Evolutionary conservation across 306 rosid genomes (phyloP).

Genomic region (Casuarina glauca): DNA sequence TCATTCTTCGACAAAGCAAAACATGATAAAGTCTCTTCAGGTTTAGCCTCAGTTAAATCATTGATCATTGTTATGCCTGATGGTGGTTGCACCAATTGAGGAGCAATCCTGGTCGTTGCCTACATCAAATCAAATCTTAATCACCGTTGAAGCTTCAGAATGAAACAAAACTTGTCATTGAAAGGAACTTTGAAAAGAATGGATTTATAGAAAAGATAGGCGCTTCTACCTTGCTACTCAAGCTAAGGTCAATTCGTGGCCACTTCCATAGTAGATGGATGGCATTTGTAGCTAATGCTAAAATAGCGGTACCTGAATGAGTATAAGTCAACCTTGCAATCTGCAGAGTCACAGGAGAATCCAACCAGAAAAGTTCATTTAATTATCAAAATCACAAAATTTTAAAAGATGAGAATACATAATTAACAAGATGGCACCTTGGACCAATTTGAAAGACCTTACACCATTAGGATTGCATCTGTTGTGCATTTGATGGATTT

Average conservation of each 20-base stretch:
- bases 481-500: too few relatives aligned
- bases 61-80: slow-evolving; percentile 65
- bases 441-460: not conserved
- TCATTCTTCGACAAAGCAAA: slow-evolving; percentile 68
- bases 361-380: slow-evolving; percentile 12
- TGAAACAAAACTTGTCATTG: not conserved
- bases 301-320: slow-evolving; percentile 52
- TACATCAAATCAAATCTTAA: slow-evolving; percentile 14
- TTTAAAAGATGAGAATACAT: not conserved
- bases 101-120: slow-evolving; percentile 59
- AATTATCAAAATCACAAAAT: not conserved
- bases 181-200: not conserved
- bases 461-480: too few relatives aligned
- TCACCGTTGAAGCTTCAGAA: not conserved
- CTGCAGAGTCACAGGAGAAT: slow-evolving; percentile 30
- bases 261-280: slow-evolving; percentile 65
- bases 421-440: not conserved
- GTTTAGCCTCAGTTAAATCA: slow-evolving; percentile 52
- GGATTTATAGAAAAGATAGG: not conserved
- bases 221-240: slow-evolving; percentile 39
- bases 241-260: slow-evolving; percentile 49
- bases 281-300: slow-evolving; percentile 61
- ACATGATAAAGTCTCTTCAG: slow-evolving; percentile 60
- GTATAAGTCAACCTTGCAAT: slow-evolving; percentile 64
- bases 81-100: slow-evolving; percentile 58